Conservation (phyloP, 2,329 filamentous ascomycete genomes). For the Ophiostoma sp. region DNA sequence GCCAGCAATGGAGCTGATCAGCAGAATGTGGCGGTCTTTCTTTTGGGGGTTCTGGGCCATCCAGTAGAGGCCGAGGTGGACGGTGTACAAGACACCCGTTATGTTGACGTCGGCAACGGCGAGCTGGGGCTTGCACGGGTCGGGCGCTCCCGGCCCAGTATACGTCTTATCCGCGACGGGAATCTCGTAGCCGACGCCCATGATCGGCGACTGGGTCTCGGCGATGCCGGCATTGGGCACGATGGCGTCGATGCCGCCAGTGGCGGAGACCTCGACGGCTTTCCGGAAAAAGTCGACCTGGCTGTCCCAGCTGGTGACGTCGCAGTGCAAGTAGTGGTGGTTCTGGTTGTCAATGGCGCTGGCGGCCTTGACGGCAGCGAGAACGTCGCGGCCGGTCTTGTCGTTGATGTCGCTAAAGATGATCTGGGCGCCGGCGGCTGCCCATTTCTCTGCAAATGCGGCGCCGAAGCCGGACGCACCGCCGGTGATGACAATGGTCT, state of each 20-base stretch:
- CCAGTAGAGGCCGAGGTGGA: slow-evolving; percentile 58
- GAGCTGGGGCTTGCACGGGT: slow-evolving; percentile 40
- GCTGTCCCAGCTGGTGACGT: slow-evolving; percentile 60
- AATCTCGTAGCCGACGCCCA: slow-evolving; percentile 40
- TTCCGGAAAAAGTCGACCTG: slow-evolving; percentile 59
- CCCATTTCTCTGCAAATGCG: slow-evolving; percentile 49
- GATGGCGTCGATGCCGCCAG: slow-evolving; percentile 55
- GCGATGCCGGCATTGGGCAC: slow-evolving; percentile 62
- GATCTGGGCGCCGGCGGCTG: slow-evolving; percentile 51
- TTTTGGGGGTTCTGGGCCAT: slow-evolving; percentile 43
- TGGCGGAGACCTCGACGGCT: slow-evolving; percentile 49
- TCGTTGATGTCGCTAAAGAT: slow-evolving; percentile 60
- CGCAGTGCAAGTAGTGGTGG: slow-evolving; percentile 54
- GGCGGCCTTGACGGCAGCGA: slow-evolving; percentile 44
- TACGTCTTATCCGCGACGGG: slow-evolving; percentile 35
- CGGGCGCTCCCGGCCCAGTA: slow-evolving; percentile 29
- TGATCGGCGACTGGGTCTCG: slow-evolving; percentile 32
- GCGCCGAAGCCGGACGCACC: slow-evolving; percentile 57
- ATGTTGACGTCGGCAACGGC: slow-evolving; percentile 57
- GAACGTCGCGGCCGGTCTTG: slow-evolving; percentile 48
- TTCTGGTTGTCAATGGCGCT: slow-evolving; percentile 38
- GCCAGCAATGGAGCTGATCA: slow-evolving; percentile 58
- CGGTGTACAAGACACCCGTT: slow-evolving; percentile 58
- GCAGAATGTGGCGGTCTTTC: slow-evolving; percentile 54
- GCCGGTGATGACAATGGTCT: slow-evolving; percentile 58